Evolutionary conservation across 1,284 basidiomycete genomes (phyloP).

Genomic region (Schizophyllum commune): DNA sequence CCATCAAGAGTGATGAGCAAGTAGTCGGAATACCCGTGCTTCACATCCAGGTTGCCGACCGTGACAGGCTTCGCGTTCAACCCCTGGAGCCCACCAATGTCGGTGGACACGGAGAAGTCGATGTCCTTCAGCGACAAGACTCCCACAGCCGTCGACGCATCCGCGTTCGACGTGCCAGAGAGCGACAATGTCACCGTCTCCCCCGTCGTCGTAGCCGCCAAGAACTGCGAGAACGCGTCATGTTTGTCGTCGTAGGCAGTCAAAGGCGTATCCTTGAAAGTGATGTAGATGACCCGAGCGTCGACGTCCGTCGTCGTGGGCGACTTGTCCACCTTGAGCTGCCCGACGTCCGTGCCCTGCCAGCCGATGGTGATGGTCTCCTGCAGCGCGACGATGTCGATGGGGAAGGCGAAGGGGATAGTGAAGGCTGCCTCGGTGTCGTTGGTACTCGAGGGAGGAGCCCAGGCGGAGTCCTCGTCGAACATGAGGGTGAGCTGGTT

Average conservation of each 20-base stretch:
- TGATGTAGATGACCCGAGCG: slow-evolving; percentile 54
- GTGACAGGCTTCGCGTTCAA: slow-evolving; percentile 53
- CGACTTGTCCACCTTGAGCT: slow-evolving; percentile 54
- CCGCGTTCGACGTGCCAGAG: slow-evolving; percentile 51
- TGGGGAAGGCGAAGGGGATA: slow-evolving; percentile 65
- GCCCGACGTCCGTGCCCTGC: slow-evolving; percentile 46
- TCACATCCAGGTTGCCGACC: slow-evolving; percentile 61
- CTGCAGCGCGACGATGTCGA: slow-evolving; percentile 57
- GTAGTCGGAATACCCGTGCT: slow-evolving; percentile 59
- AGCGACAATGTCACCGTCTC: slow-evolving; percentile 45
- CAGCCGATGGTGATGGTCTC: slow-evolving; percentile 57
- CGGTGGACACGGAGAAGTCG: slow-evolving; percentile 55
- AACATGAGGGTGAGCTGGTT: slow-evolving; percentile 62
- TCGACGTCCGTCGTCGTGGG: slow-evolving; percentile 58
- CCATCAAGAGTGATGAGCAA: slow-evolving; percentile 66
- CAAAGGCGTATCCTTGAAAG: slow-evolving; percentile 58
- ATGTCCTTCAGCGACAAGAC: slow-evolving; percentile 54
- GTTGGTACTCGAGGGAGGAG: slow-evolving; percentile 52
- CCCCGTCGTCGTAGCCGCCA: slow-evolving; percentile 57
- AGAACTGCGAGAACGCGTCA: slow-evolving; percentile 52
- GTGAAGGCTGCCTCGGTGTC: slow-evolving; percentile 57
- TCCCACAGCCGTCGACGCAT: slow-evolving; percentile 69
- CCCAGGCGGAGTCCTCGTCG: slow-evolving; percentile 45
- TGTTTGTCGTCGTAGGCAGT: slow-evolving; percentile 46
- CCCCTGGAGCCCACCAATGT: slow-evolving; percentile 62